A percentile compares a stretch with the other conserved stretches of the same genome.
Conservation (phyloP, 208 protist species). For the Acanthamoeba sp. region DNA sequence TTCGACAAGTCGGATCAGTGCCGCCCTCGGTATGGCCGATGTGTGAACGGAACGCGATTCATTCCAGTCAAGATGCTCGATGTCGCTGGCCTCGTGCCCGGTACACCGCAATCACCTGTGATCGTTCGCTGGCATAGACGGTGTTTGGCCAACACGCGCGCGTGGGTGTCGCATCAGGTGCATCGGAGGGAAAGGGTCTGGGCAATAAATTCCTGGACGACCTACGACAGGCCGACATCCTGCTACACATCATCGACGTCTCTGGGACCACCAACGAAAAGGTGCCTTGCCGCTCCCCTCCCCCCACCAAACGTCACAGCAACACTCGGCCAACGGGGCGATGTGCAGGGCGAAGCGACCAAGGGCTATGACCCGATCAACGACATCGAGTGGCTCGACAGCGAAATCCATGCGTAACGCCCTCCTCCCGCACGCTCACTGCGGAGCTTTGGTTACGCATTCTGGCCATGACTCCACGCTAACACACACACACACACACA, state of each 20-base stretch:
- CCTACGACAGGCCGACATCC: conserved; percentile 82
- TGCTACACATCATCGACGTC: conserved; percentile 86
- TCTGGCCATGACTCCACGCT: too few relatives aligned
- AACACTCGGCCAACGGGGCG: too few relatives aligned
- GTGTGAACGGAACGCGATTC: conserved; percentile 80
- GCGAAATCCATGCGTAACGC: conserved; percentile 81
- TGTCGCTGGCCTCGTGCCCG: conserved; percentile 85
- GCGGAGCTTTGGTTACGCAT: too few relatives aligned
- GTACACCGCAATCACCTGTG: too few relatives aligned
- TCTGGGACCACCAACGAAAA: conserved; percentile 86
- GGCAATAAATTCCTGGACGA: conserved; percentile 87
- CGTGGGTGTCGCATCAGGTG: neutral
- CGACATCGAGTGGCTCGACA: conserved; percentile 84
- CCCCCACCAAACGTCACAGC: too few relatives aligned
- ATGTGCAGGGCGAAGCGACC: conserved; percentile 63
- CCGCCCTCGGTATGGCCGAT: conserved; percentile 82
- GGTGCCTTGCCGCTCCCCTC: too few relatives aligned
- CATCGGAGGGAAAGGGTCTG: conserved; percentile 85
- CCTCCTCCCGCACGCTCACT: too few relatives aligned
- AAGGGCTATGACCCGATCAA: conserved; percentile 86
- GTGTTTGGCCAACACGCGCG: too few relatives aligned
- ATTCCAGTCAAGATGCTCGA: conserved; percentile 87
- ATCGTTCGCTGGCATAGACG: neutral
- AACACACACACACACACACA: too few relatives aligned
- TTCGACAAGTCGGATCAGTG: conserved; percentile 80